Evolutionary conservation across 495 filamentous ascomycete genomes (phyloP).

Genomic region (Parmelia sp.): DNA sequence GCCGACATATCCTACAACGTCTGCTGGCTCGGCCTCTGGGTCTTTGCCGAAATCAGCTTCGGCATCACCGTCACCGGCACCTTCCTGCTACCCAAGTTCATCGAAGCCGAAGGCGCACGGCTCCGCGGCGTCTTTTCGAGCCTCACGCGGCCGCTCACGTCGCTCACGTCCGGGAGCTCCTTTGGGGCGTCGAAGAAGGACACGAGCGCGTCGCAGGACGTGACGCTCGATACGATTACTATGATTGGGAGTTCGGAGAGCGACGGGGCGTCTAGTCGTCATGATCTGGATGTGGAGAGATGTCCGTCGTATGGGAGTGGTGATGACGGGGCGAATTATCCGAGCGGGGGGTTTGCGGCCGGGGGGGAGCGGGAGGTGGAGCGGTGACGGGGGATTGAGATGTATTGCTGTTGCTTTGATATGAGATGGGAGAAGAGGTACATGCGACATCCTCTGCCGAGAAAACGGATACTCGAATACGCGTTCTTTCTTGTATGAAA

Average conservation of each 20-base stretch:
- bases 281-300: not conserved
- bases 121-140: not conserved
- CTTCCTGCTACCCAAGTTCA: not conserved
- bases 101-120: not conserved
- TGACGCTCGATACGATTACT: not conserved
- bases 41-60: not conserved
- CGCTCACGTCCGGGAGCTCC: not conserved
- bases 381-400: not conserved
- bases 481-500: no score
- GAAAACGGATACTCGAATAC: no score
- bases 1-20: not conserved
- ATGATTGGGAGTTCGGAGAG: not conserved
- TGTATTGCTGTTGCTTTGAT: no score
- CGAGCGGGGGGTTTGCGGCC: not conserved
- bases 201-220: not conserved
- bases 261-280: not conserved
- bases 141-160: not conserved
- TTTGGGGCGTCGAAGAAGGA: not conserved
- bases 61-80: not conserved
- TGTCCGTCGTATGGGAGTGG: not conserved
- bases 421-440: no score
- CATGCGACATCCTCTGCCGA: no score
- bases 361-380: not conserved
- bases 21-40: not conserved
- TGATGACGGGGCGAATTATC: not conserved